phyloP scores from a whole-genome alignment of 345 rosid genomes.

The Raphanus raphanistrum region DNA sequence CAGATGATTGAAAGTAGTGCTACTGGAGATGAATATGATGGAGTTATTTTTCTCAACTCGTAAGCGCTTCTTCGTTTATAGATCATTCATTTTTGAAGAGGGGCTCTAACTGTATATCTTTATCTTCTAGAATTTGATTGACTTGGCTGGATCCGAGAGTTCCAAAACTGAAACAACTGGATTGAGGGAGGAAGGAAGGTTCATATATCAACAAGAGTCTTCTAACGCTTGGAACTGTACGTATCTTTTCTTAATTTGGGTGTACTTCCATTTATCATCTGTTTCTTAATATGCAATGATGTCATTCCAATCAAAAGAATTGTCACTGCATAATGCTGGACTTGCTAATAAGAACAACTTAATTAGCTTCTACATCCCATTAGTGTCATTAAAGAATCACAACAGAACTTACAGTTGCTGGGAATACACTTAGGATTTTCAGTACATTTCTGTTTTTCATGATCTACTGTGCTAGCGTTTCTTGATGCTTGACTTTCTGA shows the following conservation, averaged over 20 bases:
- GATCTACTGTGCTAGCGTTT: constrained; percentile 15
- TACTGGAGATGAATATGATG: constrained; percentile 92
- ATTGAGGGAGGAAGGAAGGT: constrained; percentile 96
- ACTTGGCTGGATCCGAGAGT: constrained; percentile 99
- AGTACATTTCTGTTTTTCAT: not conserved
- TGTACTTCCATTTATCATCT: constrained; percentile 4
- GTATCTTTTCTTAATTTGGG: constrained; percentile 36
- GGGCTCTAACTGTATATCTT: constrained; percentile 17
- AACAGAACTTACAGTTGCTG: constrained; percentile 11
- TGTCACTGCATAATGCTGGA: not conserved
- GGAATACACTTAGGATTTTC: constrained; percentile 5
- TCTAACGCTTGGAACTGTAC: constrained; percentile 96
- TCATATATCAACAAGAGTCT: constrained; percentile 99
- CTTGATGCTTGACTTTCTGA: constrained; percentile 12
- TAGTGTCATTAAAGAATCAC: constrained; percentile 8
- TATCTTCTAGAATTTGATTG: constrained; percentile 82
- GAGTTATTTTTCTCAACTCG: constrained; percentile 98
- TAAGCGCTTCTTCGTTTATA: constrained; percentile 42
- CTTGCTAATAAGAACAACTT: not conserved
- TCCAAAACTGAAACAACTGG: constrained; percentile 99
- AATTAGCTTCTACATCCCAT: not conserved
- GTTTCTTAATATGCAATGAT: constrained; percentile 1
- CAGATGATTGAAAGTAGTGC: constrained; percentile 99
- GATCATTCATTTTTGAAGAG: not conserved
- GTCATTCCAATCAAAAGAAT: constrained; percentile 1